Conservation (phyloP, 768 basidiomycete genomes). For the Dentipellis fragilis region DNA sequence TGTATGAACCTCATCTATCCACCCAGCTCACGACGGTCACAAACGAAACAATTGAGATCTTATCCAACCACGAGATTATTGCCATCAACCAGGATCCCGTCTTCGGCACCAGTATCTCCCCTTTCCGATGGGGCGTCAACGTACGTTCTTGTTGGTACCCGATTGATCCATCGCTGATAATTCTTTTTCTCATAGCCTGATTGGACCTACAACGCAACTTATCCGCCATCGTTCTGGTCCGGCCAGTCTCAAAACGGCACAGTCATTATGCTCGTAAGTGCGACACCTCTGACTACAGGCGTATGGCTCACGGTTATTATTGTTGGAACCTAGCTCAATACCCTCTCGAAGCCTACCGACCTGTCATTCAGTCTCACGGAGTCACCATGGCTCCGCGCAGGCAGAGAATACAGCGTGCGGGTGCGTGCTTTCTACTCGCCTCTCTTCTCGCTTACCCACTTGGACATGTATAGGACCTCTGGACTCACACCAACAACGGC, state of each 20-base stretch:
- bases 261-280: conserved; percentile 53
- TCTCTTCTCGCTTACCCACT: background rate
- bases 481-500: conserved; percentile 16
- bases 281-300: background rate
- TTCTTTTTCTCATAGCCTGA: conserved; percentile 19
- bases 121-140: conserved; percentile 62
- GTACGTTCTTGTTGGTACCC: conserved; percentile 28
- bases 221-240: conserved; percentile 67
- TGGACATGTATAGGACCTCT: conserved; percentile 7
- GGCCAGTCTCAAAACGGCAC: conserved; percentile 56
- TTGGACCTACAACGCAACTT: conserved; percentile 29
- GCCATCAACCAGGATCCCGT: conserved; percentile 63
- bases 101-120: conserved; percentile 49
- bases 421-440: background rate
- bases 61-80: conserved; percentile 54
- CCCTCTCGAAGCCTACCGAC: conserved; percentile 8
- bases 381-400: conserved; percentile 16
- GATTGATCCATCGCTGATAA: background rate
- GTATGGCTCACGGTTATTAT: too few relatives aligned
- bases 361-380: conserved; percentile 16
- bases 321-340: conserved; percentile 10
- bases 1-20: background rate
- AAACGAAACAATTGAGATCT: conserved; percentile 40
- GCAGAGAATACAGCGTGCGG: conserved; percentile 14
- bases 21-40: conserved; percentile 40